Conservation (phyloP, 2,329 filamentous ascomycete species). For the Hypomyces rosellus region DNA sequence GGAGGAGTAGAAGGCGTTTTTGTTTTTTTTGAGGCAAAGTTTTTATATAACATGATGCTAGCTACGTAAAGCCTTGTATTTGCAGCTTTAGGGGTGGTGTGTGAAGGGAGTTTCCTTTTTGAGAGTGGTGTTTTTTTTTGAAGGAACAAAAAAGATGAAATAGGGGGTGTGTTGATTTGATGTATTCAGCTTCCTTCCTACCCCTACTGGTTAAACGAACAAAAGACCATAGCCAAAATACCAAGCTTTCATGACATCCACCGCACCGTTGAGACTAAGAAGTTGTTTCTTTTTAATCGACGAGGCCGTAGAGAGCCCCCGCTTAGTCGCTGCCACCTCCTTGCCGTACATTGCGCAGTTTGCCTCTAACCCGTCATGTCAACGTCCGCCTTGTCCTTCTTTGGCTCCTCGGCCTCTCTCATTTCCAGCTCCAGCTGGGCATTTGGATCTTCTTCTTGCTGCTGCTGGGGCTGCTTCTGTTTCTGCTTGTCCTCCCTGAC, state of each 20-base stretch:
- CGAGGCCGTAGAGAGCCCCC: not conserved
- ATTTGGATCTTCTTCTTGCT: conserved; percentile 36
- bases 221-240: not conserved
- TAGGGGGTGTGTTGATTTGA: not conserved
- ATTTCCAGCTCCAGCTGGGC: conserved; percentile 52
- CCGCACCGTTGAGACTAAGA: too few relatives aligned
- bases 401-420: conserved; percentile 36
- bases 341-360: not conserved
- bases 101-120: not conserved
- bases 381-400: conserved; percentile 48
- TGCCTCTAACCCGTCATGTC: conserved; percentile 51
- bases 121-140: too few relatives aligned
- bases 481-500: conserved; percentile 18
- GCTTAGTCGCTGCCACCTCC: not conserved
- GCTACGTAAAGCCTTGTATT: not conserved
- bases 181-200: not conserved
- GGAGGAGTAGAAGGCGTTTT: conserved; percentile 45
- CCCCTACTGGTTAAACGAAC: not conserved
- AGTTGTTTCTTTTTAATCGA: too few relatives aligned
- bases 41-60: not conserved
- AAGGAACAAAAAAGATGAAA: not conserved
- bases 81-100: not conserved
- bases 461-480: conserved; percentile 9
- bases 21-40: not conserved
- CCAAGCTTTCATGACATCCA: not conserved